Conservation (phyloP, 2,329 filamentous ascomycete genomes). For the Trichoderma koningii region DNA sequence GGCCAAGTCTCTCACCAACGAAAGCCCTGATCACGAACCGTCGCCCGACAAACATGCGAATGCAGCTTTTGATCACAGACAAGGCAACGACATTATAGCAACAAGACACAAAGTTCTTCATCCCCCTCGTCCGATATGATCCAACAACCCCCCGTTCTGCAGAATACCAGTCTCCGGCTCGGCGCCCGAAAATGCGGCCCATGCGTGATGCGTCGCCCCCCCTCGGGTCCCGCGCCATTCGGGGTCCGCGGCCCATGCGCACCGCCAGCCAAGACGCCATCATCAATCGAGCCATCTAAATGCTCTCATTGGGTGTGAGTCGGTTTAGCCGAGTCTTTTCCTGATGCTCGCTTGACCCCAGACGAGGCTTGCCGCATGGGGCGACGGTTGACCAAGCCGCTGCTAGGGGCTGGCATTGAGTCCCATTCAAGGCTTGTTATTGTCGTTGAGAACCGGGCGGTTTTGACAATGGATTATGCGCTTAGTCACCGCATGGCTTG, state of each 20-base stretch:
- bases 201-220: neutral
- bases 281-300: neutral
- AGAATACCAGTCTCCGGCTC: neutral
- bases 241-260: constrained; percentile 14
- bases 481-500: no score
- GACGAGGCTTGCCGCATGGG: neutral
- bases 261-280: neutral
- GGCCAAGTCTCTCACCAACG: no score
- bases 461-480: neutral
- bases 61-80: no score
- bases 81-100: no score
- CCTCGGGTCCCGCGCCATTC: constrained; percentile 10
- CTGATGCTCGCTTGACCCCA: neutral
- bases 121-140: no score
- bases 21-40: no score
- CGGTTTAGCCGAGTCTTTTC: neutral
- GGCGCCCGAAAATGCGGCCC: no score
- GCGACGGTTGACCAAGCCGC: neutral
- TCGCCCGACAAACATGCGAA: no score
- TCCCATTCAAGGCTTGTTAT: no score
- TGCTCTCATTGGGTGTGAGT: neutral
- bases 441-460: no score
- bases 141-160: no score
- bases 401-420: neutral
- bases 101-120: no score